Conservation (phyloP, 352 stramenopile species). For the Phytophthora pisi region DNA sequence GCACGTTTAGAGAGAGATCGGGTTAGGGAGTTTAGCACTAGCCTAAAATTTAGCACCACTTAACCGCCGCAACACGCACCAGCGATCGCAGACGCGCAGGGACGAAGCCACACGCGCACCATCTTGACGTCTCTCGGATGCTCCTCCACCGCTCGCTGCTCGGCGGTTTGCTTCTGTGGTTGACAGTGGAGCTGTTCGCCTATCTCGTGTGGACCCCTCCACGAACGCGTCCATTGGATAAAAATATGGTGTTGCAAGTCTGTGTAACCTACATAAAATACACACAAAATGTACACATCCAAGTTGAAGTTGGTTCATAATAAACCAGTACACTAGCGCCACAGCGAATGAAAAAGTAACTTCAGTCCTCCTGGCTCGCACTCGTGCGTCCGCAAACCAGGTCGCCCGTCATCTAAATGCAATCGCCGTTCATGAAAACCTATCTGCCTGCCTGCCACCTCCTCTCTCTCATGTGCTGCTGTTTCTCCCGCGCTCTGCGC, state of each 20-base stretch:
- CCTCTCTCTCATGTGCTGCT: conserved; percentile 23
- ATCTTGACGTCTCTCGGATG: conserved; percentile 38
- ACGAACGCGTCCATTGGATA: conserved; percentile 8
- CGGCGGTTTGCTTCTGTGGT: conserved; percentile 34
- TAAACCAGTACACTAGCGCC: no score
- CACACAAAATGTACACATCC: background rate
- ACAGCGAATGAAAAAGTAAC: conserved; percentile 13
- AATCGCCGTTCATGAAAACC: conserved; percentile 41
- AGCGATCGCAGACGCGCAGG: conserved; percentile 45
- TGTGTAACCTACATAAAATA: background rate
- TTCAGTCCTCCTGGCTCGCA: conserved; percentile 25
- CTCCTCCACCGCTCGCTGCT: conserved; percentile 31
- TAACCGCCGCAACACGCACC: conserved; percentile 35
- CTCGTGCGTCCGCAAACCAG: conserved; percentile 14
- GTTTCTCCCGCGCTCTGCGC: conserved; percentile 17
- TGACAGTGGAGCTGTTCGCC: conserved; percentile 17
- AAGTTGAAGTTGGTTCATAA: background rate
- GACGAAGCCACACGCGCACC: conserved; percentile 78
- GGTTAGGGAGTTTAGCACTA: background rate
- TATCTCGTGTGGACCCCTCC: conserved; percentile 15
- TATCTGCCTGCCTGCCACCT: conserved; percentile 24
- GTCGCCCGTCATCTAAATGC: conserved; percentile 41
- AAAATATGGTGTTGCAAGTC: background rate
- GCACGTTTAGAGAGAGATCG: background rate
- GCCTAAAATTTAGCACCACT: background rate